Conservation (phyloP, 305 asterid genomes). For the Fraxinus angustifolia region DNA sequence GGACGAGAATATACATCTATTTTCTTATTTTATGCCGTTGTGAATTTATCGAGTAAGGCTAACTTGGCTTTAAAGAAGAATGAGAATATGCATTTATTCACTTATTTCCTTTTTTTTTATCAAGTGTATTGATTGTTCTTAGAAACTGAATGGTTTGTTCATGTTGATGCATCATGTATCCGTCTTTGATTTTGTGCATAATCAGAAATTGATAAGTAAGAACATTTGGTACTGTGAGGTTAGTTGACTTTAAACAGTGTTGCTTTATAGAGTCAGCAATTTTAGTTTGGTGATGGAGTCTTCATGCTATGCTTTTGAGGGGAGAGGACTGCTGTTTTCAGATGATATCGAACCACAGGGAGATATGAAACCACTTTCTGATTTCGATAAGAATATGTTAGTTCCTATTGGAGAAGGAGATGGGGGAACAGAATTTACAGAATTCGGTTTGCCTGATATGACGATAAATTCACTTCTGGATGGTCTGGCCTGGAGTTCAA, state of each 20-base stretch:
- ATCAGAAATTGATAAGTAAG: neutral
- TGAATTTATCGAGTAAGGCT: no score
- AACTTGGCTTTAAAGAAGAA: neutral
- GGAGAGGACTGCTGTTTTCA: conserved; percentile 30
- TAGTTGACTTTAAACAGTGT: neutral
- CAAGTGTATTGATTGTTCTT: neutral
- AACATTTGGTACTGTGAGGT: neutral
- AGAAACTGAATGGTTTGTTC: conserved; percentile 10
- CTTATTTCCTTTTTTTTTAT: neutral
- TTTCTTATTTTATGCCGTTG: neutral
- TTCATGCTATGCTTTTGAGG: conserved; percentile 38
- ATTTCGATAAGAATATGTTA: conserved; percentile 16
- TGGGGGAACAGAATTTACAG: conserved; percentile 24
- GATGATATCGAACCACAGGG: conserved; percentile 33
- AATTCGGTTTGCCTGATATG: conserved; percentile 30
- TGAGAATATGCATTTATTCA: neutral
- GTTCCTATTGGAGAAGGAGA: conserved; percentile 17
- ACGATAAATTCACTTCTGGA: conserved; percentile 22
- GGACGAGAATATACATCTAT: neutral
- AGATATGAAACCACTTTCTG: conserved; percentile 26
- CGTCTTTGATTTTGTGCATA: neutral
- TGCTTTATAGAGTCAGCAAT: neutral
- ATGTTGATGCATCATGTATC: conserved; percentile 12
- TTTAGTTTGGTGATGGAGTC: conserved; percentile 39
- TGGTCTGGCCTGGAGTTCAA: conserved; percentile 22